These are phyloP conservation scores for Cokeromyces recurvatus DNA, from an alignment of 371 early-diverging fungal genomes.

Conservation along the genomic window DNA sequence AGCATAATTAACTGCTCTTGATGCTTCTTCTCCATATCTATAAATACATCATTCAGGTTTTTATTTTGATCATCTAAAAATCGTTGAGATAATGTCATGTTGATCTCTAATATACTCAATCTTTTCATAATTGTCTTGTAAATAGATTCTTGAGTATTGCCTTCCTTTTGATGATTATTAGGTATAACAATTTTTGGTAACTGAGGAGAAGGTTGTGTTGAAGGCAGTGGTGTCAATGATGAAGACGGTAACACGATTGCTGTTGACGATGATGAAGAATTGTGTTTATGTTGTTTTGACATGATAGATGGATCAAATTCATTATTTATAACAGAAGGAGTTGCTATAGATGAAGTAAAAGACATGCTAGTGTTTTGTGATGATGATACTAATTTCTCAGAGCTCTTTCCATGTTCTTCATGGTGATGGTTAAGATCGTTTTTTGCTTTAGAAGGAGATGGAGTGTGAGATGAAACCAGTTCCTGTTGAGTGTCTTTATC, in stretches of 20 bases:
- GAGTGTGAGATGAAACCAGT: too few species aligned
- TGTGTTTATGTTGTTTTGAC: too few species aligned
- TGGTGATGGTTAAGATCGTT: too few species aligned
- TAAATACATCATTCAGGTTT: constrained; percentile 70
- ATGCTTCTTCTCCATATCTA: constrained; percentile 56
- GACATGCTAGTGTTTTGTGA: too few species aligned
- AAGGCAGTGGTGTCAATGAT: constrained; percentile 16
- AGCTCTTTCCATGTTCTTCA: too few species aligned
- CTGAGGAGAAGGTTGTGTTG: too few species aligned
- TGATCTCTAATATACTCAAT: constrained; percentile 70
- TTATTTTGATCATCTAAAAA: constrained; percentile 85
- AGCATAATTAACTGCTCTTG: constrained; percentile 55
- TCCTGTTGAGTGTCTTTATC: too few species aligned
- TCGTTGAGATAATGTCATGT: constrained; percentile 71
- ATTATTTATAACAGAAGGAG: too few species aligned
- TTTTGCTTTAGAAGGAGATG: too few species aligned
- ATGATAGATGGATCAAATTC: too few species aligned
- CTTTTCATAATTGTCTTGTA: constrained; percentile 91
- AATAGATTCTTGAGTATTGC: constrained; percentile 62
- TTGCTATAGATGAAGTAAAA: too few species aligned
- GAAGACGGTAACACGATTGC: constrained; percentile 2
- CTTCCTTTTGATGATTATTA: constrained; percentile 13
- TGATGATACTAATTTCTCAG: too few species aligned
- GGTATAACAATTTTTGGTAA: background rate
- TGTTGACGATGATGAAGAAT: background rate